Conservation (phyloP, 2,329 filamentous ascomycete species). For the Diplodia scrobiculata region DNA sequence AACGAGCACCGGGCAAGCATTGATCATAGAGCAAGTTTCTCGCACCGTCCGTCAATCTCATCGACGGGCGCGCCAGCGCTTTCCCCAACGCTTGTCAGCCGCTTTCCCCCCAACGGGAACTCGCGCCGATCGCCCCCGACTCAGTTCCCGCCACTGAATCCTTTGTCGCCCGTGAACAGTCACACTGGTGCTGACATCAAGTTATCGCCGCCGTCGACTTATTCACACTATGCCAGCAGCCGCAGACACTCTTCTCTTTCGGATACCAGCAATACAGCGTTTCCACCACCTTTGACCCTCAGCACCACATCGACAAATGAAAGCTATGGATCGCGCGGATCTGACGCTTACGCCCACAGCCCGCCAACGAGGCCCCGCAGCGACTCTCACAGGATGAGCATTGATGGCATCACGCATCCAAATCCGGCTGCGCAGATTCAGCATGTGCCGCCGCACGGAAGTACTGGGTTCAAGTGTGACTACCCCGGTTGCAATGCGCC, state of each 20-base stretch:
- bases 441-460: conserved; percentile 26
- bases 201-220: conserved; percentile 34
- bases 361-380: conserved; percentile 10
- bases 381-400: conserved; percentile 49
- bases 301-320: conserved; percentile 43
- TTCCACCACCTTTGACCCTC: conserved; percentile 45
- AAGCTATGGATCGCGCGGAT: conserved; percentile 43
- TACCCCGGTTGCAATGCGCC: conserved; percentile 67
- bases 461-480: conserved; percentile 54
- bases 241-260: conserved; percentile 19
- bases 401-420: conserved; percentile 55
- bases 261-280: conserved; percentile 35
- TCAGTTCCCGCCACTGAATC: conserved; percentile 39
- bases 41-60: conserved; percentile 44
- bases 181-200: conserved; percentile 33
- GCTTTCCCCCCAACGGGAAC: conserved; percentile 40
- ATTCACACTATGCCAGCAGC: conserved; percentile 2
- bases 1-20: conserved; percentile 38
- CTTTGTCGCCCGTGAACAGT: conserved; percentile 40
- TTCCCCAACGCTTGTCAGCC: conserved; percentile 42
- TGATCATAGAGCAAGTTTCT: conserved; percentile 31
- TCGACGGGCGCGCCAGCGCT: conserved; percentile 36
- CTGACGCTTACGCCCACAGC: conserved; percentile 21
- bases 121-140: conserved; percentile 39
- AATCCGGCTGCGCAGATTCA: conserved; percentile 8